phyloP scores from a whole-genome alignment of 2,329 filamentous ascomycete genomes.

The Aspergillus brasiliensis region DNA sequence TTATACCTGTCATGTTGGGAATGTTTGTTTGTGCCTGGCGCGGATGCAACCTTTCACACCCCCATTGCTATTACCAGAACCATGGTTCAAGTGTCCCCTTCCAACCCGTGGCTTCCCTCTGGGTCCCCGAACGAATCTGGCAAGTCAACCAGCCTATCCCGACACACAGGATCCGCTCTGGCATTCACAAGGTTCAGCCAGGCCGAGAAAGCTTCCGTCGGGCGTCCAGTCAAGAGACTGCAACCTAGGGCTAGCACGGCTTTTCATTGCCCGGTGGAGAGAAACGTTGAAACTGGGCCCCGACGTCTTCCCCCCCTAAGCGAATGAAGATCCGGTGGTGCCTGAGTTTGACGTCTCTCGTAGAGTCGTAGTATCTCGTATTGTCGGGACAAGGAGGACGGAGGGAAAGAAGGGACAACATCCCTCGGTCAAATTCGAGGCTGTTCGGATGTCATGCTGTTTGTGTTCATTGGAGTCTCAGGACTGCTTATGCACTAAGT shows the following conservation, averaged over 20 bases:
- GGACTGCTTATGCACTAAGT: not conserved
- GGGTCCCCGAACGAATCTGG: not conserved
- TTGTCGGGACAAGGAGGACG: conserved; percentile 1
- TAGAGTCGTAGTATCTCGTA: no score
- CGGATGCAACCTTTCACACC: not conserved
- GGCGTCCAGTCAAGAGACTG: conserved; percentile 12
- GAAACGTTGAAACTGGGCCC: conserved; percentile 20
- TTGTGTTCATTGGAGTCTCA: not conserved
- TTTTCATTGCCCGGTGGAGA: conserved; percentile 11
- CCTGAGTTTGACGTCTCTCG: conserved; percentile 16
- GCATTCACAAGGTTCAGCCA: conserved; percentile 13
- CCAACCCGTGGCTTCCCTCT: not conserved
- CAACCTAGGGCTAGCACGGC: conserved; percentile 6
- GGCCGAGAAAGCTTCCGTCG: conserved; percentile 10
- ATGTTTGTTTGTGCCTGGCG: not conserved
- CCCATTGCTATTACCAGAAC: not conserved
- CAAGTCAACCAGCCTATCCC: not conserved
- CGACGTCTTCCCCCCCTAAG: conserved; percentile 4
- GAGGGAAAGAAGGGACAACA: no score
- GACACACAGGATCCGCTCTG: conserved; percentile 16
- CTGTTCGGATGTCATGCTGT: not conserved
- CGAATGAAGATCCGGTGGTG: conserved; percentile 24
- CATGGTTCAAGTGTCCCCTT: not conserved
- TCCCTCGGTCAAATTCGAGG: not conserved
- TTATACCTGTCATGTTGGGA: not conserved